These are phyloP conservation scores for Penicillium psychrofluorescens DNA, from an alignment of 495 filamentous ascomycete species.

Conservation along the genomic window DNA sequence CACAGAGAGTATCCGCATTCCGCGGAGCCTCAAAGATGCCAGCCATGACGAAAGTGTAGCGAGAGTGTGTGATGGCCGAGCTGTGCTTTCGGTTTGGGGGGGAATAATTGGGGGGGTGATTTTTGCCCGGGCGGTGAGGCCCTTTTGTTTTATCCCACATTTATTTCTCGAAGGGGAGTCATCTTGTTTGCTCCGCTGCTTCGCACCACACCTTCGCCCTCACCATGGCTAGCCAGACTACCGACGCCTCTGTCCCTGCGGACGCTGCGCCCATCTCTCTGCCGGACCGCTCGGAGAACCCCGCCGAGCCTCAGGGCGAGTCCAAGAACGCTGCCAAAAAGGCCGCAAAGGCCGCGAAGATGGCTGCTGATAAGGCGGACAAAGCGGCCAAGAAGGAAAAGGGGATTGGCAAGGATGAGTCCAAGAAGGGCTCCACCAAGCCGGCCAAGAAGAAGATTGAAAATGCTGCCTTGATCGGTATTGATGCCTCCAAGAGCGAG, in stretches of 20 bases:
- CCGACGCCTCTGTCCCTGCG: constrained; percentile 21
- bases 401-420: constrained; percentile 30
- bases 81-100: constrained; percentile 22
- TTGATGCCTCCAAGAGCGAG: constrained; percentile 73
- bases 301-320: constrained; percentile 39
- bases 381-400: constrained; percentile 51
- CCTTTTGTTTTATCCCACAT: constrained; percentile 38
- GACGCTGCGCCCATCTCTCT: constrained; percentile 25
- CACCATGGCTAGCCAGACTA: constrained; percentile 34
- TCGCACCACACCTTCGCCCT: constrained; percentile 1
- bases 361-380: constrained; percentile 59
- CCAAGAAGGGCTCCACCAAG: constrained; percentile 32
- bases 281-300: constrained; percentile 35
- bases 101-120: constrained; percentile 4
- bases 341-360: constrained; percentile 58
- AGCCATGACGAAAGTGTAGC: constrained; percentile 51
- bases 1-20: constrained; percentile 80
- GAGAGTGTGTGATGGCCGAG: constrained; percentile 25
- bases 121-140: constrained; percentile 43
- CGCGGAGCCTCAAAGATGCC: constrained; percentile 84
- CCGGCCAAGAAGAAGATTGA: constrained; percentile 46
- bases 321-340: constrained; percentile 71
- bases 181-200: constrained; percentile 5
- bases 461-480: constrained; percentile 69
- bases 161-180: constrained; percentile 15